Evolutionary conservation across 129 eudicot genomes (phyloP).

Genomic region (Saposhnikovia divaricata): DNA sequence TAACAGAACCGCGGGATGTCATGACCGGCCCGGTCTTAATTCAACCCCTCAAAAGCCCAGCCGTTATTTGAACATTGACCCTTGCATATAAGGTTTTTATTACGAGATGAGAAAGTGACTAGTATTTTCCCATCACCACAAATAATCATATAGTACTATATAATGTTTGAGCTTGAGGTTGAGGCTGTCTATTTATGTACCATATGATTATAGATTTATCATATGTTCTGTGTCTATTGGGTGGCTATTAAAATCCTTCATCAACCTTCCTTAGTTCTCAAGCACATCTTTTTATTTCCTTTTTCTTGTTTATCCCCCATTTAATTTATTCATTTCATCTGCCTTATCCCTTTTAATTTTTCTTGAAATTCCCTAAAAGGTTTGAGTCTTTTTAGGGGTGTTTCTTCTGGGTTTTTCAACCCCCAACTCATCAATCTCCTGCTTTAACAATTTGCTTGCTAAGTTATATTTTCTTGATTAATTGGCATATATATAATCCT

Average conservation of each 20-base stretch:
- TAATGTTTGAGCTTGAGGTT: neutral
- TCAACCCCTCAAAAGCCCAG: neutral
- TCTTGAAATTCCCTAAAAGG: neutral
- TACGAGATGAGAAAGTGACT: neutral
- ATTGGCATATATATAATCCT: neutral
- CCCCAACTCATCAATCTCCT: neutral
- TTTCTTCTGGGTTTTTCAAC: constrained; percentile 1
- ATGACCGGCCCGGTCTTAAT: neutral
- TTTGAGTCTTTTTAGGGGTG: neutral
- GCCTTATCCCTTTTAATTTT: neutral
- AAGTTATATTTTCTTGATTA: neutral
- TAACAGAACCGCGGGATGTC: neutral
- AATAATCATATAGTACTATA: neutral
- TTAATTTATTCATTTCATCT: neutral
- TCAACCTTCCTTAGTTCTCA: neutral
- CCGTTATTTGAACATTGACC: neutral
- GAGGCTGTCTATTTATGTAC: neutral
- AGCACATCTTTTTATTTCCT: neutral
- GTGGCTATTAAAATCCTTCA: neutral
- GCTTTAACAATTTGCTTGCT: neutral
- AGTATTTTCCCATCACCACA: neutral
- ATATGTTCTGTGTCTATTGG: neutral
- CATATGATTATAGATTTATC: too few species aligned
- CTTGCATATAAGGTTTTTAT: too few species aligned
- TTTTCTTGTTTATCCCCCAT: neutral